These are phyloP conservation scores for Galium porrigens DNA, from an alignment of 305 asterid species.

Conservation along the genomic window DNA sequence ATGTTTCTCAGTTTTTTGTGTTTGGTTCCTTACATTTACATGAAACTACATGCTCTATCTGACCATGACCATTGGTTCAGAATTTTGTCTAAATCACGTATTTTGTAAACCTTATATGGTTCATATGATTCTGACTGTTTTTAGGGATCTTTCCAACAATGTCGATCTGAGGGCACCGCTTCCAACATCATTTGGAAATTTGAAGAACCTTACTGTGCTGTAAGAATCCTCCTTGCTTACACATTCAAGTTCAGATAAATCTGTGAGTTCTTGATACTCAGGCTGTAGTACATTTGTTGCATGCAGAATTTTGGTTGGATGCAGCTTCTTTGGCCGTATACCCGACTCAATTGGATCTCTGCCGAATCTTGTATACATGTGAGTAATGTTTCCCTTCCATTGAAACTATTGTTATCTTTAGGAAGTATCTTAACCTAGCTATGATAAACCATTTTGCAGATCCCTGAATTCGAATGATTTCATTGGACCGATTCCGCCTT, in stretches of 20 bases:
- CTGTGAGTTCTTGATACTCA: conserved; percentile 3
- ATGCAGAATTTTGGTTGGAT: conserved; percentile 61
- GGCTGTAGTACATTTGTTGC: conserved; percentile 6
- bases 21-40: background rate
- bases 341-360: conserved; percentile 76
- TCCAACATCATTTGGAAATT: conserved; percentile 55
- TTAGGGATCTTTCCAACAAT: conserved; percentile 87
- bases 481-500: conserved; percentile 62
- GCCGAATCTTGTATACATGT: conserved; percentile 52
- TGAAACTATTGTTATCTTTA: background rate
- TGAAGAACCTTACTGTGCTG: conserved; percentile 56
- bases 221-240: conserved; percentile 24
- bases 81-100: background rate
- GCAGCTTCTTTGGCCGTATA: conserved; percentile 73
- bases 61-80: background rate
- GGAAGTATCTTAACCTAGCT: background rate
- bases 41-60: background rate
- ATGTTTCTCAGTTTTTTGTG: conserved; percentile 12
- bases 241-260: conserved; percentile 8
- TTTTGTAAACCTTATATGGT: background rate
- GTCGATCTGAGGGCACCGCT: conserved; percentile 54
- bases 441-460: conserved; percentile 25
- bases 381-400: conserved; percentile 13
- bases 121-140: conserved; percentile 5
- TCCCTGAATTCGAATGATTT: conserved; percentile 58